Conservation (phyloP, 495 filamentous ascomycete species). For the Penicillium ochrochloron region DNA sequence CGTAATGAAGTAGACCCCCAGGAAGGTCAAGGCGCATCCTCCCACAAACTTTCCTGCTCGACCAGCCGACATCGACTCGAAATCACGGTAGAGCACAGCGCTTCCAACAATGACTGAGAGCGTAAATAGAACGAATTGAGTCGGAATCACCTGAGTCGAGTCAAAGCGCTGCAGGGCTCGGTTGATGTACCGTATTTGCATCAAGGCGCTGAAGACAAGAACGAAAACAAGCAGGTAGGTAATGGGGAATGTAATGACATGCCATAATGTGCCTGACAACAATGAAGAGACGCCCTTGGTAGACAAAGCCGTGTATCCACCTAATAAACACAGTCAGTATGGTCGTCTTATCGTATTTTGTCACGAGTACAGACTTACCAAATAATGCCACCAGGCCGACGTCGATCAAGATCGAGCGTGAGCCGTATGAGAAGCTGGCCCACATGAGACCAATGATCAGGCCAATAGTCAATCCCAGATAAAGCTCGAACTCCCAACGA, state of each 20-base stretch:
- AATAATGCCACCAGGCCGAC: slow-evolving; percentile 90
- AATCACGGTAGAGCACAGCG: slow-evolving; percentile 91
- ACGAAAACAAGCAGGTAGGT: slow-evolving; percentile 82
- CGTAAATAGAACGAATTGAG: slow-evolving; percentile 96
- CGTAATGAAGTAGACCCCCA: slow-evolving; percentile 93
- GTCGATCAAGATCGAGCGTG: slow-evolving; percentile 87
- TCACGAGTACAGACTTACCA: slow-evolving; percentile 60
- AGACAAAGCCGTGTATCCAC: slow-evolving; percentile 91
- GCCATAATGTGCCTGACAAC: slow-evolving; percentile 84
- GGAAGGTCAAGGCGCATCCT: slow-evolving; percentile 88
- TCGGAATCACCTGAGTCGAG: slow-evolving; percentile 95
- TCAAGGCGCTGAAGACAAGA: slow-evolving; percentile 80
- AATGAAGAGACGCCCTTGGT: slow-evolving; percentile 97
- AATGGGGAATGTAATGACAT: slow-evolving; percentile 85
- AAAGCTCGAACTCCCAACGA: slow-evolving; percentile 87
- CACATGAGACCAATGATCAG: slow-evolving; percentile 78
- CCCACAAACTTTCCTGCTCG: slow-evolving; percentile 83
- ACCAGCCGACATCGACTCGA: slow-evolving; percentile 72
- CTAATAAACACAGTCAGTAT: slow-evolving; percentile 50
- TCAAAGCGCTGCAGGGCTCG: slow-evolving; percentile 93
- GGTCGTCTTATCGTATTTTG: neutral
- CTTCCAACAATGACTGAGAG: slow-evolving; percentile 93
- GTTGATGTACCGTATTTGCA: slow-evolving; percentile 97
- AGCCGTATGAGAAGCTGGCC: slow-evolving; percentile 80
- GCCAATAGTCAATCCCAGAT: slow-evolving; percentile 73